phyloP scores from a whole-genome alignment of 805 yeast genomes.

The Ogataea corticis region DNA sequence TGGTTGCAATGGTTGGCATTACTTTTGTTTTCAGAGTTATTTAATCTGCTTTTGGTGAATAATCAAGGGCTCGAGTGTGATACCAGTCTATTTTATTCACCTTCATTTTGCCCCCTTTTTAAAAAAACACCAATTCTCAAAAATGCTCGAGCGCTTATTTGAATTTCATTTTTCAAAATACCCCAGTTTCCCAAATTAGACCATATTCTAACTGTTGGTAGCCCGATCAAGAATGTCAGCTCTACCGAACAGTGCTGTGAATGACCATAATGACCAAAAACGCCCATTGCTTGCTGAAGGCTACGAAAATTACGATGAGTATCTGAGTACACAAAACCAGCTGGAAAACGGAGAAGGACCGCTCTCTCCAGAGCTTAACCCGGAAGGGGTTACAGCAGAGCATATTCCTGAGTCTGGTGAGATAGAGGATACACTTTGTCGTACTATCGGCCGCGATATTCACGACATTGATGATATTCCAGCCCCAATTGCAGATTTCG shows the following conservation, averaged over 20 bases:
- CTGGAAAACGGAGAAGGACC: slow-evolving; percentile 12
- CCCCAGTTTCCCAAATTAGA: no score
- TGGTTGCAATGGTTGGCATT: neutral
- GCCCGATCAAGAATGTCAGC: no score
- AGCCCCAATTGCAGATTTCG: slow-evolving; percentile 12
- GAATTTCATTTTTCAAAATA: neutral
- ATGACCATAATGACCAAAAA: neutral
- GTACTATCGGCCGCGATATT: slow-evolving; percentile 11
- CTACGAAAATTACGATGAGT: slow-evolving; percentile 13
- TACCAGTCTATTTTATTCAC: neutral
- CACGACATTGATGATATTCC: slow-evolving; percentile 9
- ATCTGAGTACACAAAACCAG: slow-evolving; percentile 10
- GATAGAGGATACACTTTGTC: slow-evolving; percentile 12
- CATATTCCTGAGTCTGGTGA: slow-evolving; percentile 4
- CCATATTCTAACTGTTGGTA: no score
- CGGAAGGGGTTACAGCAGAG: neutral
- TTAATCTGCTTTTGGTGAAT: neutral
- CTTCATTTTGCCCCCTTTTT: slow-evolving; percentile 1
- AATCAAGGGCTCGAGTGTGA: no score
- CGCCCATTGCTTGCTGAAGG: slow-evolving; percentile 5
- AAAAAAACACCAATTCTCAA: neutral
- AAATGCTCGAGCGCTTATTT: slow-evolving; percentile 1
- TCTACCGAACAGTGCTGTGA: no score
- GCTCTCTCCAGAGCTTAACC: neutral
- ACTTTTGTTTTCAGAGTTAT: neutral